These are phyloP conservation scores for Collybia nuda DNA, from an alignment of 768 basidiomycete species.

Conservation along the genomic window DNA sequence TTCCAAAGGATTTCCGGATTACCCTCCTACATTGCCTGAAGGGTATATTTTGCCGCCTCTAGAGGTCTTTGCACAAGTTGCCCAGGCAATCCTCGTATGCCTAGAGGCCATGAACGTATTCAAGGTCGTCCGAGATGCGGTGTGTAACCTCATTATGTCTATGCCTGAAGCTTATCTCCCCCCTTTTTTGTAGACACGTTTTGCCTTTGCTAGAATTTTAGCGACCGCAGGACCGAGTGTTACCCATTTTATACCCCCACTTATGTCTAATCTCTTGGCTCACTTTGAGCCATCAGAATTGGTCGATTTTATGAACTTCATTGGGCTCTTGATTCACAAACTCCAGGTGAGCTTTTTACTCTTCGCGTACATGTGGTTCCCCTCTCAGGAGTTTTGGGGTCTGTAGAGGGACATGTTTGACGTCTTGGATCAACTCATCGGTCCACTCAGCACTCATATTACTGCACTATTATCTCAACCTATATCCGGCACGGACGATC, in stretches of 20 bases:
- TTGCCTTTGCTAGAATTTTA: constrained; percentile 90
- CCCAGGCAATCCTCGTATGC: constrained; percentile 83
- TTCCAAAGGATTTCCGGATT: constrained; percentile 95
- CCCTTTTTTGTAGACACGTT: constrained; percentile 68
- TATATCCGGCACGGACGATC: constrained; percentile 84
- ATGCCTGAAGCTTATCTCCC: constrained; percentile 7
- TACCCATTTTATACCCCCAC: constrained; percentile 81
- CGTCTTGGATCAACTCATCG: constrained; percentile 87
- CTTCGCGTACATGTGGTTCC: background rate
- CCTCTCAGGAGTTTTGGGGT: too few species aligned
- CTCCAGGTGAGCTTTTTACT: constrained; percentile 61
- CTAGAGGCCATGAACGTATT: constrained; percentile 86
- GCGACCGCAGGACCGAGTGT: constrained; percentile 86
- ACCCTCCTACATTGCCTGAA: constrained; percentile 66
- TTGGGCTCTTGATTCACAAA: constrained; percentile 86
- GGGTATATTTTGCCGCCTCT: constrained; percentile 71
- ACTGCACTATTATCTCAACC: constrained; percentile 78
- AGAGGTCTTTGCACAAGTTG: constrained; percentile 80
- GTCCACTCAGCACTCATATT: constrained; percentile 84
- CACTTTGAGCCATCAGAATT: constrained; percentile 93
- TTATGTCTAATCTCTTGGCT: constrained; percentile 88
- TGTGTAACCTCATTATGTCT: constrained; percentile 35
- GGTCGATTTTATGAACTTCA: constrained; percentile 94
- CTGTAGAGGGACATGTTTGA: constrained; percentile 78
- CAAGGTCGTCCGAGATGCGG: constrained; percentile 89